Base-by-base conservation (phyloP, 169 alveolate genomes). In the Cryptosporidium sp. region DNA sequence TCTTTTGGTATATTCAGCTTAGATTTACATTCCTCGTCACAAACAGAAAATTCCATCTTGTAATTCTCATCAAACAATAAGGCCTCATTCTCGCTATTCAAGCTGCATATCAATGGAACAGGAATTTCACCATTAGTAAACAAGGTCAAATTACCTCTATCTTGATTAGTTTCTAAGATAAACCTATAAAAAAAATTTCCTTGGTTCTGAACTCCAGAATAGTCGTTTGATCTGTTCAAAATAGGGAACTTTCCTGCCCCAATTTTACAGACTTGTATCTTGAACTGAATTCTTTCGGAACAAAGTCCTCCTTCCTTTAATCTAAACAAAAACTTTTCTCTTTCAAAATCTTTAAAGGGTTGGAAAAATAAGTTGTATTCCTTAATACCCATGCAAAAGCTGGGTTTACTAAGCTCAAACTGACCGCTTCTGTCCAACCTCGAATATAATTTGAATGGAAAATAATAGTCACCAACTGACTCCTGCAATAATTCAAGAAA, bases 31-130 rank as follows among this genome's bases (percentile, higher is more conserved):
- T 26, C 26, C 73, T n/a, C 33, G 5, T 67, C 51, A 67, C 33
- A 18, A 8, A 67, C 51, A 8, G 59, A 41, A 70, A 70, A 70
- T 43, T 70, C 65, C 35, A 70, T 10, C 65, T 35, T 70, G 39
- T 39, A 29, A 7, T 51, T 51, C 16, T 43, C 18, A 70, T 59
- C 68, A 52, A 52, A 59, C 12, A 58, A 33, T 48, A 31, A 29
- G 3, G 23, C 70, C 26, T 43, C 70, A 18, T n/a, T 33, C 1
- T 18, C 9, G 12, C 29, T 4, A 21, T 26, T 71, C 31, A n/a
- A 37, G 35, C 58, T 73, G 18, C 71, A 73, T n/a, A 73, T 73
- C 9, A 73, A 39, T 73, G 86, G 86, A 51, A 59, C 37, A 8
- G 86, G 70, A 73, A 41, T 5, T 10, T 52, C 26, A n/a, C 86